Conservation (phyloP, 1,284 basidiomycete species). For the Tetrapyrgos nigripes region DNA sequence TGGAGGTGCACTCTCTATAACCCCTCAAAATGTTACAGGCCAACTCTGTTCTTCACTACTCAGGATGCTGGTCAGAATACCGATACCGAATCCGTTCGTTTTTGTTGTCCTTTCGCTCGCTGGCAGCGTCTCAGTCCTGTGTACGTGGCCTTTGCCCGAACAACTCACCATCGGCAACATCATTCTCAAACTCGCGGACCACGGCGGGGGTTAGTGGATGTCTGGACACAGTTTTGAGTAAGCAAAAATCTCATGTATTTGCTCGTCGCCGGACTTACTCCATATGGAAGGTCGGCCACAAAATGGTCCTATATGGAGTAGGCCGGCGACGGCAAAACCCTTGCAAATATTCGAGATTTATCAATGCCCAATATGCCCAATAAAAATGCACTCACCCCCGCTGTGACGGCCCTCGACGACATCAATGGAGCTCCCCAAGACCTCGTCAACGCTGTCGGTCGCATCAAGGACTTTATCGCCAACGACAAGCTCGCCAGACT, state of each 20-base stretch:
- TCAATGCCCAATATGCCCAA: no score
- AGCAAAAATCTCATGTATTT: no score
- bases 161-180: slow-evolving; percentile 54
- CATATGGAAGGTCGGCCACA: no score
- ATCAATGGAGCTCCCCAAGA: slow-evolving; percentile 47
- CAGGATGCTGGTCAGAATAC: not conserved
- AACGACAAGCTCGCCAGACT: slow-evolving; percentile 59
- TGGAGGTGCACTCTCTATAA: no score
- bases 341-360: no score
- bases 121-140: slow-evolving; percentile 34
- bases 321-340: no score
- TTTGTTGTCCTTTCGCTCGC: not conserved
- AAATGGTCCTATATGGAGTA: no score
- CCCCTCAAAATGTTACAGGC: no score
- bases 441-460: slow-evolving; percentile 45
- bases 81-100: not conserved
- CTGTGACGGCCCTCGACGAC: slow-evolving; percentile 48
- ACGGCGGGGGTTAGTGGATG: no score
- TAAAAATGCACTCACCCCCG: no score
- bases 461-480: slow-evolving; percentile 46
- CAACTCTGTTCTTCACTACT: not conserved
- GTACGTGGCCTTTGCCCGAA: slow-evolving; percentile 76
- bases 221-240: no score
- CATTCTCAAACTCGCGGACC: slow-evolving; percentile 53
- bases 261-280: no score